Percentiles rank a stretch among this genome's conserved stretches.
Evolutionary conservation across 768 basidiomycete genomes (phyloP).

Genomic region (Leccinum pellstonianum): DNA sequence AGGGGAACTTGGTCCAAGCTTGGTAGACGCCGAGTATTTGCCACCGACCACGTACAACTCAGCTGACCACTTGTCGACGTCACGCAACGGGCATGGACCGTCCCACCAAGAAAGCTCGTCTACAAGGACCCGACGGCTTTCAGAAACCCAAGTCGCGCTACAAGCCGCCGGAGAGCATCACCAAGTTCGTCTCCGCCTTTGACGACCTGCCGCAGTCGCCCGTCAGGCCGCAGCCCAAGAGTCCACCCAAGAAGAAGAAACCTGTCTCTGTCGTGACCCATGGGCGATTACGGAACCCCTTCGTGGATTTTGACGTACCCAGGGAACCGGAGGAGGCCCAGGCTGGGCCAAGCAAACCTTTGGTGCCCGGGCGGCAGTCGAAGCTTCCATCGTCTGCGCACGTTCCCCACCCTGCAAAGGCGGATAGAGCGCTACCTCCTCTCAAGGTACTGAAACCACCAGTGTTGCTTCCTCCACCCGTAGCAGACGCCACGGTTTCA

Average conservation of each 20-base stretch:
- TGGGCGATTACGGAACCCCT: slow-evolving; percentile 24
- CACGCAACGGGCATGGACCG: neutral
- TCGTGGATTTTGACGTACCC: slow-evolving; percentile 11
- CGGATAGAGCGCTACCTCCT: neutral
- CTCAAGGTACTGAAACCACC: slow-evolving; percentile 22
- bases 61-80: neutral
- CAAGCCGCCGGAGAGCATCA: slow-evolving; percentile 21
- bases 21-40: neutral
- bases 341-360: slow-evolving; percentile 13
- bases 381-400: slow-evolving; percentile 10
- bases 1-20: neutral
- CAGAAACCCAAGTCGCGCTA: slow-evolving; percentile 26
- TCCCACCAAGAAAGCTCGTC: slow-evolving; percentile 15
- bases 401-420: slow-evolving; percentile 2
- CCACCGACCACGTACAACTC: neutral
- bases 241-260: slow-evolving; percentile 10
- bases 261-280: slow-evolving; percentile 2
- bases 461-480: slow-evolving; percentile 3
- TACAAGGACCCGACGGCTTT: slow-evolving; percentile 31
- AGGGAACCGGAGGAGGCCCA: slow-evolving; percentile 1
- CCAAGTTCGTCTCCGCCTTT: slow-evolving; percentile 32
- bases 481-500: neutral
- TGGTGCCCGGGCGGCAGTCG: slow-evolving; percentile 2
- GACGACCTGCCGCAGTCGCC: slow-evolving; percentile 6
- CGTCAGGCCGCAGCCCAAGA: neutral